These are phyloP conservation scores for Pulveroboletus sp. DNA, from an alignment of 768 basidiomycete genomes.

Conservation along the genomic window DNA sequence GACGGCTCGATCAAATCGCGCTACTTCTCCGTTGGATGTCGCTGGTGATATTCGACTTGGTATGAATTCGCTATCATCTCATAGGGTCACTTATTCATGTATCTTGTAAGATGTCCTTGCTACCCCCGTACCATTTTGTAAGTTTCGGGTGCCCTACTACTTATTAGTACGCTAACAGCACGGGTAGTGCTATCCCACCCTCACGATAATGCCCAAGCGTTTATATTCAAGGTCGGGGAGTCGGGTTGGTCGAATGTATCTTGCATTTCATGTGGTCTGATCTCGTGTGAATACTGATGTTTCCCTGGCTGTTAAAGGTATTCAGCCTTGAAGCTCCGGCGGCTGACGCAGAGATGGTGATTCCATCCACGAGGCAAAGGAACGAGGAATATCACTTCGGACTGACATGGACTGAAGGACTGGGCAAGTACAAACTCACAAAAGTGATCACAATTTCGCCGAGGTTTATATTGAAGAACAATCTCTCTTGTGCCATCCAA, in stretches of 20 bases:
- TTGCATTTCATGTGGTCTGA: constrained; percentile 4
- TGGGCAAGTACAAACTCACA: constrained; percentile 95
- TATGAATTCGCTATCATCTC: constrained; percentile 24
- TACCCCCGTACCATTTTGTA: constrained; percentile 74
- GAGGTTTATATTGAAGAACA: constrained; percentile 86
- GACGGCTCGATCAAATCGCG: constrained; percentile 55
- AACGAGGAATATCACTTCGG: constrained; percentile 75
- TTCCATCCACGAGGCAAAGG: constrained; percentile 58
- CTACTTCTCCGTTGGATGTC: constrained; percentile 65
- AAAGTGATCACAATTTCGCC: constrained; percentile 92
- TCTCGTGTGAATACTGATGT: constrained; percentile 3
- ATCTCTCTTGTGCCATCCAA: constrained; percentile 59
- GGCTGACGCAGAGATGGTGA: constrained; percentile 79
- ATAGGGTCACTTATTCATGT: constrained; percentile 15
- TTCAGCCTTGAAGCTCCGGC: constrained; percentile 87
- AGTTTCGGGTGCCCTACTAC: constrained; percentile 30
- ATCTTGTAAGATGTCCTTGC: constrained; percentile 40
- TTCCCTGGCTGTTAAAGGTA: constrained; percentile 39
- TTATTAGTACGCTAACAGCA: constrained; percentile 4
- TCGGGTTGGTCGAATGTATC: constrained; percentile 86
- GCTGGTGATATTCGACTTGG: constrained; percentile 76
- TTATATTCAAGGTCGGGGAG: constrained; percentile 72
- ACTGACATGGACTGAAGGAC: constrained; percentile 86
- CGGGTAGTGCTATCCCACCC: constrained; percentile 79
- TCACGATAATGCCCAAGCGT: constrained; percentile 75